These are phyloP conservation scores for Thalassiosira sp. DNA, from an alignment of 352 stramenopile genomes.

Conservation along the genomic window DNA sequence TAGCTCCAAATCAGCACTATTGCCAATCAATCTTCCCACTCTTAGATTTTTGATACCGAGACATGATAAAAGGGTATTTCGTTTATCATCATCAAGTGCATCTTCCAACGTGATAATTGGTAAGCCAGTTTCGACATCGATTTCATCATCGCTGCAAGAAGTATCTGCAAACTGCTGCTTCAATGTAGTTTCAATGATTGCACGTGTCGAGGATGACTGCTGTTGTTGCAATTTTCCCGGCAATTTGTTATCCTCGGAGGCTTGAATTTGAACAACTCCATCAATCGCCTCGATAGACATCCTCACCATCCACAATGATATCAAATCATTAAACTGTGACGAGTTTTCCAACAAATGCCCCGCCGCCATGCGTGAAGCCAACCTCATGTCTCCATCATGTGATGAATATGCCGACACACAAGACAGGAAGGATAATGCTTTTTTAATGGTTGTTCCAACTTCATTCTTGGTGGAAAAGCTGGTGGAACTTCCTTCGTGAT, in stretches of 20 bases:
- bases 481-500: neutral
- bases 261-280: constrained; percentile 32
- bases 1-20: constrained; percentile 27
- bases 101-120: neutral
- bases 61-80: constrained; percentile 26
- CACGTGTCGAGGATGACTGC: constrained; percentile 5
- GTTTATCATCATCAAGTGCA: constrained; percentile 12
- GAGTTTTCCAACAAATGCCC: constrained; percentile 60
- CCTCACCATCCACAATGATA: constrained; percentile 17
- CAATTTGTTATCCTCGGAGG: neutral
- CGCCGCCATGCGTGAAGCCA: constrained; percentile 48
- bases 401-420: constrained; percentile 37
- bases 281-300: constrained; percentile 47
- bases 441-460: constrained; percentile 21
- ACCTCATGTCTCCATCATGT: constrained; percentile 38
- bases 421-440: constrained; percentile 50
- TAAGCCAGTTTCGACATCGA: neutral
- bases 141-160: neutral
- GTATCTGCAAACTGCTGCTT: constrained; percentile 14
- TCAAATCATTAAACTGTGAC: constrained; percentile 51
- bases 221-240: constrained; percentile 11
- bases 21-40: constrained; percentile 34
- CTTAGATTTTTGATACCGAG: constrained; percentile 26
- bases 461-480: constrained; percentile 23
- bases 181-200: constrained; percentile 34